Percentiles rank a stretch among this genome's conserved stretches.
These are phyloP conservation scores for Mollisiaceae sp. DNA, from an alignment of 2,329 filamentous ascomycete species.

Conservation along the genomic window DNA sequence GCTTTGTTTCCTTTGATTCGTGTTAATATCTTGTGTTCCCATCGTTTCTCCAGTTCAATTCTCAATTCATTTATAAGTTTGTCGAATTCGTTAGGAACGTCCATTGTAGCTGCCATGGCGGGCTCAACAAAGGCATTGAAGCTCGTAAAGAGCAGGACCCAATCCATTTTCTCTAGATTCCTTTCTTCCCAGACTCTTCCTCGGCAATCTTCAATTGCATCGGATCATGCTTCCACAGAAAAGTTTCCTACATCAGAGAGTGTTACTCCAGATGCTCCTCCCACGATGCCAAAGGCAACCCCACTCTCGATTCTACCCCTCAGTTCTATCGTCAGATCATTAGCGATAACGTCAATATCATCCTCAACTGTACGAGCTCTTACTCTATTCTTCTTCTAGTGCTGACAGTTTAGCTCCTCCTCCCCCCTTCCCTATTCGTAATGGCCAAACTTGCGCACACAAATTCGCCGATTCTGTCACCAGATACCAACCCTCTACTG, in stretches of 20 bases:
- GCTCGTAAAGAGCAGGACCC: conserved; percentile 23
- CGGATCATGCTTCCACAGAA: conserved; percentile 26
- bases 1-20: conserved; percentile 11
- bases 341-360: conserved; percentile 72
- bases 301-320: conserved; percentile 71
- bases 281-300: conserved; percentile 37
- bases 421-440: conserved; percentile 70
- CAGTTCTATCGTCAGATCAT: conserved; percentile 68
- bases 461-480: conserved; percentile 67
- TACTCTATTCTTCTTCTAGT: not conserved
- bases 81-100: conserved; percentile 4
- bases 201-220: conserved; percentile 32
- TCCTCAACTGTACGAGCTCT: conserved; percentile 58
- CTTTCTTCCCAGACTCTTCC: conserved; percentile 36
- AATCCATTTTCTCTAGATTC: conserved; percentile 22
- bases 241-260: conserved; percentile 23
- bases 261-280: conserved; percentile 18
- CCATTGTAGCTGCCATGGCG: conserved; percentile 27
- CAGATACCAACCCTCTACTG: conserved; percentile 76
- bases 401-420: conserved; percentile 54
- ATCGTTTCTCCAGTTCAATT: conserved; percentile 12
- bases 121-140: conserved; percentile 31
- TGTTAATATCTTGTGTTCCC: conserved; percentile 11
- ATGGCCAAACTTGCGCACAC: conserved; percentile 75
- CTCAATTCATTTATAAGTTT: conserved; percentile 12